Evolutionary conservation across 1,284 basidiomycete species (phyloP).

Genomic region (Omphalotus olearius): DNA sequence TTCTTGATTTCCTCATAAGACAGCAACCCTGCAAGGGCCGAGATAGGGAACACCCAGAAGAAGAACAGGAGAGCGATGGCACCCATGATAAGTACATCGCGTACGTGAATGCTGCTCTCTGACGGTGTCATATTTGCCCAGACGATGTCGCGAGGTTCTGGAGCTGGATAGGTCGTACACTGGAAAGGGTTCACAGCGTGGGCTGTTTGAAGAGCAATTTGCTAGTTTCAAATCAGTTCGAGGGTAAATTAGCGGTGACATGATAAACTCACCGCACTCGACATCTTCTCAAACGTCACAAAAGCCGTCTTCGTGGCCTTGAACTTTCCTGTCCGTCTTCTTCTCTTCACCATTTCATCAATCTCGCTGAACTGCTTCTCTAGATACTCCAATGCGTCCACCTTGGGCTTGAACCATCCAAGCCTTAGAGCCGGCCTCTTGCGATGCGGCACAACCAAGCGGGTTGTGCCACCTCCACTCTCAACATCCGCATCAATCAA

Average conservation of each 20-base stretch:
- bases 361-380: slow-evolving; percentile 74
- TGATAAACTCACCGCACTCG: slow-evolving; percentile 66
- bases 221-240: slow-evolving; percentile 37
- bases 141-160: slow-evolving; percentile 93
- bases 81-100: slow-evolving; percentile 67
- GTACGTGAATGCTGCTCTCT: slow-evolving; percentile 48
- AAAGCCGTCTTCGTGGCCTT: slow-evolving; percentile 83
- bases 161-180: slow-evolving; percentile 72
- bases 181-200: slow-evolving; percentile 70
- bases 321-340: slow-evolving; percentile 65
- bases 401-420: slow-evolving; percentile 63
- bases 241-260: background rate
- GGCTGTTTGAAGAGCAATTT: slow-evolving; percentile 87
- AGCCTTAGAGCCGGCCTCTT: slow-evolving; percentile 67
- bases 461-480: slow-evolving; percentile 42
- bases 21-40: slow-evolving; percentile 79
- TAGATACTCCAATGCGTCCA: slow-evolving; percentile 85
- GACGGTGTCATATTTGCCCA: slow-evolving; percentile 87
- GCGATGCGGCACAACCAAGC: slow-evolving; percentile 70
- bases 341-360: slow-evolving; percentile 75
- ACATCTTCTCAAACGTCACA: slow-evolving; percentile 96
- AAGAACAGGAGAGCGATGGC: slow-evolving; percentile 71
- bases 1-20: slow-evolving; percentile 92
- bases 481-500: slow-evolving; percentile 42
- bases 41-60: slow-evolving; percentile 86